Conservation (phyloP, 2,329 filamentous ascomycete genomes). For the Pyricularia grisea region DNA sequence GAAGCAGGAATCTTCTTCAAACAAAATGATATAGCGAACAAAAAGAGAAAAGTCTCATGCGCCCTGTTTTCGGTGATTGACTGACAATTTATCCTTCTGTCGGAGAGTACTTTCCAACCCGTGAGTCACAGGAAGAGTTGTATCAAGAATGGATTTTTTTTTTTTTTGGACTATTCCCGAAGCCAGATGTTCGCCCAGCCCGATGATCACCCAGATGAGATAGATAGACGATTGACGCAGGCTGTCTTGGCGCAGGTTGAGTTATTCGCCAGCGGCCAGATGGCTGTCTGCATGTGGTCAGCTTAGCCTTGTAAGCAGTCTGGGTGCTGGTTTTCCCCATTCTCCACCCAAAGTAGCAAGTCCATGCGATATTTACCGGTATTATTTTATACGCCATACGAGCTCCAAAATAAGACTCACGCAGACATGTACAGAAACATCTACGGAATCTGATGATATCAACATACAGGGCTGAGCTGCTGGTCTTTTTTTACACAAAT, state of each 20-base stretch:
- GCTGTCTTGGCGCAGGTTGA: background rate
- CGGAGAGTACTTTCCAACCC: background rate
- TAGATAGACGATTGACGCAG: background rate
- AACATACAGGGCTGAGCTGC: background rate
- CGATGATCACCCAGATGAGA: background rate
- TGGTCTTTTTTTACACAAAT: background rate
- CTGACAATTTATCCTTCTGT: background rate
- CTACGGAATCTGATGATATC: background rate
- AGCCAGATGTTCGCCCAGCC: background rate
- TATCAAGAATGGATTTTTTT: background rate
- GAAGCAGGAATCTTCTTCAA: background rate
- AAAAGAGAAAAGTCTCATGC: background rate
- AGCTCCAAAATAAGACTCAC: background rate
- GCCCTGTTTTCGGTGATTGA: background rate
- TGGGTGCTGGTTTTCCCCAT: background rate
- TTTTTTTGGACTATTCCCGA: background rate
- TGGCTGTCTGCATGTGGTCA: background rate
- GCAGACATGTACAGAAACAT: background rate
- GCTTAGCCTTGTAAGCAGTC: background rate
- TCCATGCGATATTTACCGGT: background rate
- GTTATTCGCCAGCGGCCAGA: background rate
- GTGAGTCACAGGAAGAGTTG: background rate
- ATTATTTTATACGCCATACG: background rate
- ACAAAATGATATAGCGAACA: no score
- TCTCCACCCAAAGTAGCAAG: background rate